Evolutionary conservation across 1,284 basidiomycete species (phyloP), one percentile per base, ranked within the genome.

Genomic region (Marasmius sp.): DNA sequence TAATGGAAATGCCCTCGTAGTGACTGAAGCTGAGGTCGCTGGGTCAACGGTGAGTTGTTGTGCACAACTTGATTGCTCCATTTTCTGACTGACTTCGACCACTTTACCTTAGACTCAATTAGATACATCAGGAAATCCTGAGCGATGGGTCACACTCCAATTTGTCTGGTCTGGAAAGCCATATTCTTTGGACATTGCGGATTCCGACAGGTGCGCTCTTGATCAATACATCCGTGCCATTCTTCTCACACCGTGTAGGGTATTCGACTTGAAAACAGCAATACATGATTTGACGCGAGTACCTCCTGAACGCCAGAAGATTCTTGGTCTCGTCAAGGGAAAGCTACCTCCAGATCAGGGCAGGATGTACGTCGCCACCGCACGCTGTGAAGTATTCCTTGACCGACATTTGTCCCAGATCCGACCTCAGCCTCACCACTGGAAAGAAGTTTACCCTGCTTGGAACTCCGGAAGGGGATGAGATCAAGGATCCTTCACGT

Each of bases 221-320:
- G 37, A 20, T 52, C 36, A 55, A 9, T 57, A 41, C 20, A 50
- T 48, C 6, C 22, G 18, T 59, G 27, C 34, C 50, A 37, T 59
- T 18, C 47, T 61, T 56, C 27, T 18, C 63, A 39, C 37, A 51
- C 49, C 39, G 34, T 49, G 6, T 67, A 90, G 89, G 70, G 84
- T 91, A 9, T 87, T 84, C 68, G 89, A 92, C 67, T 74, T 92
- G 66, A 91, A 91, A 74, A 77, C 79, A 18, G 73, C 81, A 8
- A 73, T 97, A 43, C 84, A 89, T 65, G 81, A 79, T 38, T 72
- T 94, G 61, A 97, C 94, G 1, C 84, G 82, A 61, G 93, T 97
- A 1, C 93, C 94, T 3, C 84, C 88, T 33, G 92, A 92, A 66
- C 82, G 94, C 16, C 94, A 97, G 78, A 97, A 97, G 80, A 89